phyloP scores from a whole-genome alignment of 2,329 filamentous ascomycete genomes.

The Xylariaceae sp. region DNA sequence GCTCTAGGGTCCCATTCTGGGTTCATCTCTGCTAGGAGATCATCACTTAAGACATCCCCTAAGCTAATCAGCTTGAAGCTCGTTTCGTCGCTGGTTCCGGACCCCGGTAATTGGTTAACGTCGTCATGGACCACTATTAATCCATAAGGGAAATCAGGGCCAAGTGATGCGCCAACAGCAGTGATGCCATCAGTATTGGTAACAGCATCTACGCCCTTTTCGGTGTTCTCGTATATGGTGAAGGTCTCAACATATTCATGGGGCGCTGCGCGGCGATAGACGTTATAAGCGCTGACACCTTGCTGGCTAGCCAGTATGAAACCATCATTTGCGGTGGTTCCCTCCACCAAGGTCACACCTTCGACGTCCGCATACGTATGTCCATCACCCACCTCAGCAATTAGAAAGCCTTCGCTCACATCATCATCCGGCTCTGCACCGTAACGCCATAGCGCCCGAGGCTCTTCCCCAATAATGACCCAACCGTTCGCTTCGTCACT shows the following conservation, averaged over 20 bases:
- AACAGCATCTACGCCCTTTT: conserved; percentile 55
- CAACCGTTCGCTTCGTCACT: conserved; percentile 58
- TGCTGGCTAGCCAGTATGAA: conserved; percentile 61
- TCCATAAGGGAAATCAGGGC: conserved; percentile 50
- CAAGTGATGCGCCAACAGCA: conserved; percentile 53
- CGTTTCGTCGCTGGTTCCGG: conserved; percentile 53
- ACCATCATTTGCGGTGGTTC: conserved; percentile 50
- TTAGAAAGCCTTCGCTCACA: conserved; percentile 41
- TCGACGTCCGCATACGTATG: conserved; percentile 60
- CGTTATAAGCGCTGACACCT: conserved; percentile 59
- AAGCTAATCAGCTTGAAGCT: conserved; percentile 59
- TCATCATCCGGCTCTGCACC: conserved; percentile 54
- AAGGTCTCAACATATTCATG: conserved; percentile 59
- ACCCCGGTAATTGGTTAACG: conserved; percentile 55
- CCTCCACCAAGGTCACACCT: conserved; percentile 58
- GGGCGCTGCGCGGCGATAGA: conserved; percentile 56
- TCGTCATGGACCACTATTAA: conserved; percentile 61
- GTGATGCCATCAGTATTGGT: conserved; percentile 61
- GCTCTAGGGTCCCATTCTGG: conserved; percentile 49
- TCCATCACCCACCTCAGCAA: conserved; percentile 55
- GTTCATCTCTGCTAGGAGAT: conserved; percentile 47
- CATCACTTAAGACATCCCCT: conserved; percentile 47
- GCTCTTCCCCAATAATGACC: conserved; percentile 60
- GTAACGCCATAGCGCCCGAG: conserved; percentile 59
- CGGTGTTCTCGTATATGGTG: conserved; percentile 50